Conservation (phyloP, 2,329 filamentous ascomycete genomes). For the Cercospora brassicicola region DNA sequence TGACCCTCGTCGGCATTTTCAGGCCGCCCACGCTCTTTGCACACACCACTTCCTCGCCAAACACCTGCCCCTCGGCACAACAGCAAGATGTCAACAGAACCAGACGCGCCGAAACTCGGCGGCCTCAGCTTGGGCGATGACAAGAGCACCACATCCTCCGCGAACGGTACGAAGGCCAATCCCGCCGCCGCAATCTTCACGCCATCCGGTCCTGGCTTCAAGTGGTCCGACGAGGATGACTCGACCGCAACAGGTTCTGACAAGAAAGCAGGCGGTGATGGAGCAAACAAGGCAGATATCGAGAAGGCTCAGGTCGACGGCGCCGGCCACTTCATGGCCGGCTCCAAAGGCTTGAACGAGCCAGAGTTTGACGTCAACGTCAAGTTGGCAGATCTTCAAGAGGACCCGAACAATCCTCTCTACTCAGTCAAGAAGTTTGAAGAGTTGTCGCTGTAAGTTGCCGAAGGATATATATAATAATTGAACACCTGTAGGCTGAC, state of each 20-base stretch:
- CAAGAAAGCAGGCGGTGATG: constrained; percentile 18
- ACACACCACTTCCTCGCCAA: not conserved
- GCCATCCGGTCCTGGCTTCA: constrained; percentile 29
- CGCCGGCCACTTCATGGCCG: constrained; percentile 43
- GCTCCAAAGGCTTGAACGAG: constrained; percentile 57
- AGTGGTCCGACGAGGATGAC: constrained; percentile 40
- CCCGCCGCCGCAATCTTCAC: constrained; percentile 17
- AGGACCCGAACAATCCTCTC: constrained; percentile 81
- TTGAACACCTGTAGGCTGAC: not conserved
- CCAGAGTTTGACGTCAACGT: constrained; percentile 86
- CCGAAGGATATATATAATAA: not conserved
- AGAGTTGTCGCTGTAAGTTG: constrained; percentile 76
- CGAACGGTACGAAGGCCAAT: constrained; percentile 27
- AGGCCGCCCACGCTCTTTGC: not conserved
- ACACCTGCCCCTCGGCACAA: not conserved
- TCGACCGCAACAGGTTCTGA: constrained; percentile 24
- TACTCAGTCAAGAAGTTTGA: constrained; percentile 83
- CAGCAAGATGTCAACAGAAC: constrained; percentile 26
- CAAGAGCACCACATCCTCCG: not conserved
- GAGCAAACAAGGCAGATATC: constrained; percentile 19
- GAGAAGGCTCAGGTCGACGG: constrained; percentile 47
- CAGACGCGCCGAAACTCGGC: constrained; percentile 26
- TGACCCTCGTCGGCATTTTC: not conserved
- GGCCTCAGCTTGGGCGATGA: constrained; percentile 30
- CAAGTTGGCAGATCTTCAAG: constrained; percentile 84